phyloP scores from a whole-genome alignment of 2,329 filamentous ascomycete genomes.

The Leptographium lundbergii region DNA sequence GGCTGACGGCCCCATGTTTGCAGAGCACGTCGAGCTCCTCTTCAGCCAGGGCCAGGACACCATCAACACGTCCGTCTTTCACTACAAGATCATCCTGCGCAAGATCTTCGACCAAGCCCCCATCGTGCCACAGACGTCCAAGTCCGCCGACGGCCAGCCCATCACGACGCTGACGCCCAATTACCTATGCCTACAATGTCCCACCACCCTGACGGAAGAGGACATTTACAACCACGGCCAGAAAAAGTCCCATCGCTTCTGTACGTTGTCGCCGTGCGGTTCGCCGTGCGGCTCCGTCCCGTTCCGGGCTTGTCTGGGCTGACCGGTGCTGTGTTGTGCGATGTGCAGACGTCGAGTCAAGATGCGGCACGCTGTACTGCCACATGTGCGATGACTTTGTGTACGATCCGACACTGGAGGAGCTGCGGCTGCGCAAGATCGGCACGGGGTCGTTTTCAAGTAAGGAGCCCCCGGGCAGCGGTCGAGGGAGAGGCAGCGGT shows the following conservation, averaged over 20 bases:
- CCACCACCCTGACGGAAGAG: conserved; percentile 52
- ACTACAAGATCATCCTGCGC: conserved; percentile 60
- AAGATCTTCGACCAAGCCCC: conserved; percentile 57
- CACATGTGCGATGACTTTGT: conserved; percentile 74
- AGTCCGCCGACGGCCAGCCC: conserved; percentile 39
- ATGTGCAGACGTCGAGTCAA: conserved; percentile 59
- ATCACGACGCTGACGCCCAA: conserved; percentile 53
- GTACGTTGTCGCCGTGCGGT: conserved; percentile 29
- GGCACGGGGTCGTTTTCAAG: conserved; percentile 53
- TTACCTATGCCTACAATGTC: conserved; percentile 63
- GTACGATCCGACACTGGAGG: conserved; percentile 70
- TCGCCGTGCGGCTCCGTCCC: too few species aligned
- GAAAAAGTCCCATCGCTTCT: conserved; percentile 61
- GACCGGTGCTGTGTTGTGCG: not conserved
- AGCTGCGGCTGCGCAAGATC: conserved; percentile 57
- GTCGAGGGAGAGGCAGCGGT: not conserved
- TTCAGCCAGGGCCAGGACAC: conserved; percentile 48
- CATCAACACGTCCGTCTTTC: conserved; percentile 54
- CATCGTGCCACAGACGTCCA: conserved; percentile 53
- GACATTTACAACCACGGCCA: conserved; percentile 54
- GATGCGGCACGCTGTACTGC: conserved; percentile 63
- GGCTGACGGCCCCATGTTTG: not conserved
- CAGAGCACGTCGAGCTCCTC: conserved; percentile 62
- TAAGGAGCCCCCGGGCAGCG: conserved; percentile 22
- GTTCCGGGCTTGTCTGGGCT: not conserved